Conservation (phyloP, 164 flowering plant genomes). For the Taxillus chinensis region DNA sequence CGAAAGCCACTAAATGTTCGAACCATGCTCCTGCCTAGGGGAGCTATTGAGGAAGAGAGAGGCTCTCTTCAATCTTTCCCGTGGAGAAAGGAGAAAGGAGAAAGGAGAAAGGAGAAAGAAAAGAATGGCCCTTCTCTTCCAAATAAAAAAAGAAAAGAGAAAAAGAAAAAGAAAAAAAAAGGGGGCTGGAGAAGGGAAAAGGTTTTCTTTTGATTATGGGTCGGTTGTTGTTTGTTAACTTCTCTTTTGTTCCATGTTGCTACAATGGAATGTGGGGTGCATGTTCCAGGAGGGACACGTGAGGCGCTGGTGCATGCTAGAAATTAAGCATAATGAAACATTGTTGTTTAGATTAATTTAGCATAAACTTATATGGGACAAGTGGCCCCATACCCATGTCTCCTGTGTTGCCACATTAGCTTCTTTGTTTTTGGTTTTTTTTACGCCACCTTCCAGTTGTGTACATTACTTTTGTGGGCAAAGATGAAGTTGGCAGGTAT, state of each 20-base stretch:
- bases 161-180: neutral
- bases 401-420: too few species aligned
- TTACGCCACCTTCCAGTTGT: too few species aligned
- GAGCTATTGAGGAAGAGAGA: neutral
- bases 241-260: too few species aligned
- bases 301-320: too few species aligned
- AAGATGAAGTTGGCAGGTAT: too few species aligned
- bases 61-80: too few species aligned
- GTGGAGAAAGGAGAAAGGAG: neutral
- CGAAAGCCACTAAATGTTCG: conserved; percentile 21
- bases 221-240: neutral
- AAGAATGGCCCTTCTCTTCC: neutral
- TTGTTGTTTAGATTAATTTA: too few species aligned
- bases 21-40: conserved; percentile 25
- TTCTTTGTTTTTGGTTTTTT: too few species aligned
- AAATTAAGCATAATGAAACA: too few species aligned
- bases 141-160: neutral
- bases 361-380: too few species aligned
- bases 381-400: too few species aligned
- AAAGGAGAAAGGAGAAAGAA: neutral
- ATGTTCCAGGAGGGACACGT: conserved; percentile 3
- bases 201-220: neutral
- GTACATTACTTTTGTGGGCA: too few species aligned
- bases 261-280: conserved; percentile 30
- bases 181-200: neutral